Percentiles rank a stretch among this genome's conserved stretches.
phyloP scores from a whole-genome alignment of 208 protist species.

The Leishmania aethiopica region DNA sequence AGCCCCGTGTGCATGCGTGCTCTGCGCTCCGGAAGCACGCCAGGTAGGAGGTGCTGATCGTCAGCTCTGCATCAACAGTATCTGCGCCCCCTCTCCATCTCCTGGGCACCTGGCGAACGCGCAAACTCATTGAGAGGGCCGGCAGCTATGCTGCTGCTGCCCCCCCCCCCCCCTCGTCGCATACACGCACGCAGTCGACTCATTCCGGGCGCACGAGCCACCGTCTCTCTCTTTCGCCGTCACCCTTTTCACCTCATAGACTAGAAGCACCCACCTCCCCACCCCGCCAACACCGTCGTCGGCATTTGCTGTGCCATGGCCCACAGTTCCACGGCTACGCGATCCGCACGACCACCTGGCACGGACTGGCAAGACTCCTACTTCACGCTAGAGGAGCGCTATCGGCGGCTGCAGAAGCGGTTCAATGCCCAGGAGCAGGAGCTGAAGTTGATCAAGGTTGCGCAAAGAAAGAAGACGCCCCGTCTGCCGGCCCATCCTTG shows the following conservation, averaged over 20 bases:
- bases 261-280: not conserved
- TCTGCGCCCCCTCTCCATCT: not conserved
- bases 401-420: conserved; percentile 72
- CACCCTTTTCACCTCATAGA: not conserved
- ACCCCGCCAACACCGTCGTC: not conserved
- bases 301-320: conserved; percentile 9
- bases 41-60: not conserved
- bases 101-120: not conserved
- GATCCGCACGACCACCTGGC: conserved; percentile 45
- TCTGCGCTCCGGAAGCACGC: not conserved
- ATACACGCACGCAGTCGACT: not conserved
- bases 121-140: not conserved
- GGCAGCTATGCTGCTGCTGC: not conserved
- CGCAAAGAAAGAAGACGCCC: conserved; percentile 44
- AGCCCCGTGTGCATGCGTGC: not conserved
- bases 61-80: conserved; percentile 1
- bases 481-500: conserved; percentile 17
- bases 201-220: not conserved
- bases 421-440: conserved; percentile 79
- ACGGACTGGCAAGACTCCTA: conserved; percentile 87
- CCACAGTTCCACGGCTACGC: not conserved
- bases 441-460: conserved; percentile 75
- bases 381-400: conserved; percentile 75
- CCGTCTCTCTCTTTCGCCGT: not conserved
- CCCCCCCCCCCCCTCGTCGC: not conserved